These are phyloP conservation scores for Paramecium tetraurelia DNA, from an alignment of 73 alveolate genomes.

Conservation along the genomic window DNA sequence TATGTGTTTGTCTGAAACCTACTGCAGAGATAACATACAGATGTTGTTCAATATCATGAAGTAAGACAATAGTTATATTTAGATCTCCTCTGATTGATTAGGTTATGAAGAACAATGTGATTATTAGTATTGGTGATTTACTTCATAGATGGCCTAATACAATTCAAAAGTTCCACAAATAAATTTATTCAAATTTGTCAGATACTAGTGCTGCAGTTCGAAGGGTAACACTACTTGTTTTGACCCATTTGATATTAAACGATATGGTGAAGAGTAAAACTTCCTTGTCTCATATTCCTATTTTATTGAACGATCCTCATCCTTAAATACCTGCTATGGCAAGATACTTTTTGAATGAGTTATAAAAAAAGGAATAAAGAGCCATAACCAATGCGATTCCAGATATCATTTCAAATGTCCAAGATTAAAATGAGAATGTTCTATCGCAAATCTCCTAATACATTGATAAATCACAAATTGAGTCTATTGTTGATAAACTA, in stretches of 20 bases:
- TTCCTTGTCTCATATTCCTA: constrained; percentile 28
- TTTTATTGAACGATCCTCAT: constrained; percentile 33
- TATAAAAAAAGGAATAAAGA: constrained; percentile 42
- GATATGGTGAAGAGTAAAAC: constrained; percentile 55
- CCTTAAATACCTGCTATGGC: constrained; percentile 51
- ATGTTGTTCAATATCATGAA: constrained; percentile 20
- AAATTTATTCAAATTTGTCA: neutral
- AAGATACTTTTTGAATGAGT: constrained; percentile 46
- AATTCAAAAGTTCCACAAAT: neutral
- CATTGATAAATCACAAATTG: neutral
- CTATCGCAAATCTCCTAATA: neutral
- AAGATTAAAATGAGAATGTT: neutral
- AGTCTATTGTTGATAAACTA: neutral
- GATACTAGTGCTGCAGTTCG: constrained; percentile 46
- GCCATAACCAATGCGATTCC: constrained; percentile 45
- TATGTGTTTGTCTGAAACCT: constrained; percentile 44
- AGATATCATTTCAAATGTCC: constrained; percentile 6
- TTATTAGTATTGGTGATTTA: constrained; percentile 50
- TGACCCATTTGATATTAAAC: constrained; percentile 53
- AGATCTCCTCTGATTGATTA: constrained; percentile 48
- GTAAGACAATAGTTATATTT: neutral
- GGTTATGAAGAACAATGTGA: constrained; percentile 46
- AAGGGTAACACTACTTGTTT: constrained; percentile 40
- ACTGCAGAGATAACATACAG: constrained; percentile 23
- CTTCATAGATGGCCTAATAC: constrained; percentile 54